Evolutionary conservation across 257 asterid genomes (phyloP).

Genomic region (Thymus mandschuricus): DNA sequence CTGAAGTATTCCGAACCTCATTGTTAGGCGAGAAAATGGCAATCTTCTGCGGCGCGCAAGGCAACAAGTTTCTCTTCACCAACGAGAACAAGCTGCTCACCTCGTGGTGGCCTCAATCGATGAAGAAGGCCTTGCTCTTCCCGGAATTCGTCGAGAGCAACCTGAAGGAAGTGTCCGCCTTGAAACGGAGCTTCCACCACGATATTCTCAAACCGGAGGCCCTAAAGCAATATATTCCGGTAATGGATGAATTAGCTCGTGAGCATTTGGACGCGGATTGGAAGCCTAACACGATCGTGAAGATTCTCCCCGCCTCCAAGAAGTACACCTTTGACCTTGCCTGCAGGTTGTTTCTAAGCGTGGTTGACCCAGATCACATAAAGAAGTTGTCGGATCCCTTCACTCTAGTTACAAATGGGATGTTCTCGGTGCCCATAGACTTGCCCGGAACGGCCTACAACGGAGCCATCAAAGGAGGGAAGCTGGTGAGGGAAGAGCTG

Average conservation of each 20-base stretch:
- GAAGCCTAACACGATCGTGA: conserved; percentile 46
- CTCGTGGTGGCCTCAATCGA: conserved; percentile 66
- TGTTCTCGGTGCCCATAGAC: conserved; percentile 63
- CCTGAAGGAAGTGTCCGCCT: conserved; percentile 47
- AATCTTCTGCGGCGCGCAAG: conserved; percentile 62
- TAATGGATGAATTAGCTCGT: conserved; percentile 56
- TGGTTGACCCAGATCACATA: conserved; percentile 45
- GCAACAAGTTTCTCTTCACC: conserved; percentile 65
- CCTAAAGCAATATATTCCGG: conserved; percentile 52
- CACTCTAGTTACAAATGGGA: conserved; percentile 55
- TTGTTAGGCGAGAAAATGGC: conserved; percentile 66
- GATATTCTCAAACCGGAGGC: conserved; percentile 66
- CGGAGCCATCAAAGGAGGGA: conserved; percentile 59
- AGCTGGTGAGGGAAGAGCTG: conserved; percentile 57
- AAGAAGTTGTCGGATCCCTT: conserved; percentile 58
- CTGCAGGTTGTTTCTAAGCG: conserved; percentile 51
- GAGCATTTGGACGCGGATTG: conserved; percentile 53
- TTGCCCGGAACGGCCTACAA: conserved; percentile 62
- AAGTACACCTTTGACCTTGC: conserved; percentile 68
- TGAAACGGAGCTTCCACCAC: conserved; percentile 51
- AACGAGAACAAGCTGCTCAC: conserved; percentile 59
- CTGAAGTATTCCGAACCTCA: conserved; percentile 54
- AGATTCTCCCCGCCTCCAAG: conserved; percentile 46
- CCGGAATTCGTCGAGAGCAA: conserved; percentile 50
- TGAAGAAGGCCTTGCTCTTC: conserved; percentile 53